Evolutionary conservation across 2,329 filamentous ascomycete genomes (phyloP).

Genomic region (Trichophyton simii): DNA sequence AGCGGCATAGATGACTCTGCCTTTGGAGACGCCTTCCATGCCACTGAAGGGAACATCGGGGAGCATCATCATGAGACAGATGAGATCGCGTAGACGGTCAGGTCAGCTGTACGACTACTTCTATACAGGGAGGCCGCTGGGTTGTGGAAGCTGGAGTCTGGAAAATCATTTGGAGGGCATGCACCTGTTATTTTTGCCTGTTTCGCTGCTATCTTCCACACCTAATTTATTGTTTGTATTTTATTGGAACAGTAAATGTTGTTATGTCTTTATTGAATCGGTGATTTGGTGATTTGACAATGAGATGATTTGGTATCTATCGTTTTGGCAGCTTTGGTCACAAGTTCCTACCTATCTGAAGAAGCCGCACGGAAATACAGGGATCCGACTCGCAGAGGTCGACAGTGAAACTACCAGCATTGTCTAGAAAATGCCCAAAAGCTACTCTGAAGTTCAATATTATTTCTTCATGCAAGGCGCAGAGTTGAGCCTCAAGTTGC

Average conservation of each 20-base stretch:
- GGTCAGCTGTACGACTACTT: background rate
- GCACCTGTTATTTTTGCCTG: background rate
- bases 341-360: no score
- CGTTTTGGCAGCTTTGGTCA: background rate
- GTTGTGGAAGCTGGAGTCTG: background rate
- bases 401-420: background rate
- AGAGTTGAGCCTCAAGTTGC: background rate
- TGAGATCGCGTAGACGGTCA: conserved; percentile 24
- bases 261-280: background rate
- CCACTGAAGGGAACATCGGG: conserved; percentile 36
- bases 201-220: background rate
- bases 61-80: conserved; percentile 26
- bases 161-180: background rate
- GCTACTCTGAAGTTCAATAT: background rate
- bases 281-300: background rate
- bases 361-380: no score
- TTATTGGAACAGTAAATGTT: background rate
- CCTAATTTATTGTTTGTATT: background rate
- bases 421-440: background rate
- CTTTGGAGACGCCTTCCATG: conserved; percentile 72
- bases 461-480: background rate
- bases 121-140: no score
- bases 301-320: background rate
- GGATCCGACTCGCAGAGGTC: background rate
- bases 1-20: conserved; percentile 65